Evolutionary conservation across 805 yeast species (phyloP), one percentile per base, ranked within the genome.

Genomic region (Torulaspora indica): DNA sequence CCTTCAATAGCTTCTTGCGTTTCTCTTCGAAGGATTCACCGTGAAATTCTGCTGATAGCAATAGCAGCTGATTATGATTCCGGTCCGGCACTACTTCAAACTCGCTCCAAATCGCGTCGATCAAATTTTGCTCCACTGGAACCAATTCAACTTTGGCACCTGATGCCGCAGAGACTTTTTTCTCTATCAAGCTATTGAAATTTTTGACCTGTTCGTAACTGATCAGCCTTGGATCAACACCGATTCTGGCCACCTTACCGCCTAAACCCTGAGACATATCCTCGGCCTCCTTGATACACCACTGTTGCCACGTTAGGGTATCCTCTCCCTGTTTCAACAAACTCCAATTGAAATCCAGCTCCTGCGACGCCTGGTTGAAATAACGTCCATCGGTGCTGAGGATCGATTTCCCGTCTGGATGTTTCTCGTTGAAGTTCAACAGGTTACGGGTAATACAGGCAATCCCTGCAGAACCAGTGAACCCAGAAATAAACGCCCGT

Each of bases 311-410:
- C 5, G 83, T 71, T 10, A 82, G 78, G 30, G 76, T 76, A 25
- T 81, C 85, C n/a, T 76, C 73, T 3, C 95, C 95, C 61, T 83
- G 95, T 59, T 84, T 89, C 47, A 93, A 72, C 36, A 93, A 67
- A 1, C 68, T 65, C 98, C 98, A 93, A 57, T 80, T 79, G 30
- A 66, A 58, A 61, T 87, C 95, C 43, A 93, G 70, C 67, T 93
- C 93, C 46, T 82, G 78, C 17, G 76, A 78, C 1, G 98, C 98
- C 67, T 93, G 98, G 47, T 86, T 71, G 64, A 88, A 93, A 68
- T 93, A 93, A 52, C 98, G 74, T 1, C 98, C 98, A 66, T 93
- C 98, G 0, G 98, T 93, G 7, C 95, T 80, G 40, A 93, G 68
- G 0, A 84, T 85, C 10, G 96, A 95, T 37, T 78, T 76, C 1